These are phyloP conservation scores for Oidiodendron maius DNA, from an alignment of 495 filamentous ascomycete genomes.

Conservation along the genomic window DNA sequence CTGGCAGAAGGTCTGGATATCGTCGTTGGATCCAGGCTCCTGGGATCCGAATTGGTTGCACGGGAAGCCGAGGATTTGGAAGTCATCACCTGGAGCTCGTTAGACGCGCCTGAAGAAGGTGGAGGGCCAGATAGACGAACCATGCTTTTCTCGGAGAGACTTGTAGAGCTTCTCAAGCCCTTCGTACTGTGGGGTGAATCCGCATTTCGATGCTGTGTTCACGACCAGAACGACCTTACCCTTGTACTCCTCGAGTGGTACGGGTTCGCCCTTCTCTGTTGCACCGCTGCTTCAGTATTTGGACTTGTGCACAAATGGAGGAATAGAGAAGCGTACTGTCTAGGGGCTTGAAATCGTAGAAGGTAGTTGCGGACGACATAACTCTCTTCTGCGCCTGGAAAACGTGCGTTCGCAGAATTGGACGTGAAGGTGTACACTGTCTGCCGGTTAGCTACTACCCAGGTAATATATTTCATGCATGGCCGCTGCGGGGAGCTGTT, in stretches of 20 bases:
- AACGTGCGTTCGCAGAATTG: not conserved
- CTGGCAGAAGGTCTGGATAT: slow-evolving; percentile 90
- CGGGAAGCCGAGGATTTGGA: slow-evolving; percentile 89
- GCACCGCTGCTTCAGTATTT: too few relatives aligned
- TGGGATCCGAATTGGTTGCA: slow-evolving; percentile 96
- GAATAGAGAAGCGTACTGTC: slow-evolving; percentile 53
- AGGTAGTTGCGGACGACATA: slow-evolving; percentile 84
- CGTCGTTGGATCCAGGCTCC: slow-evolving; percentile 82
- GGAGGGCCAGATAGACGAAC: not conserved
- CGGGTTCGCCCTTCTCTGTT: slow-evolving; percentile 69
- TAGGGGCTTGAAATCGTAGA: slow-evolving; percentile 87
- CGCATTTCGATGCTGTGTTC: slow-evolving; percentile 99
- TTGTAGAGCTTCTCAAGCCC: slow-evolving; percentile 91
- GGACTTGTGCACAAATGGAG: too few relatives aligned
- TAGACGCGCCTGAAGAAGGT: not conserved
- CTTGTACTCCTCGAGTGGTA: slow-evolving; percentile 60
- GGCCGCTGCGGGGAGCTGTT: not conserved
- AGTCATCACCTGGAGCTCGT: slow-evolving; percentile 43
- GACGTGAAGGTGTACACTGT: slow-evolving; percentile 4
- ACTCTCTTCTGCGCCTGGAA: slow-evolving; percentile 25
- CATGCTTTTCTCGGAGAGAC: slow-evolving; percentile 43
- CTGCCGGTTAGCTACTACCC: not conserved
- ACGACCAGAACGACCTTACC: slow-evolving; percentile 93
- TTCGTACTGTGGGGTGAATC: slow-evolving; percentile 94
- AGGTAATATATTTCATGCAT: not conserved